Base-by-base conservation (phyloP, 2,329 filamentous ascomycete species). In the Coleophoma crateriformis region DNA sequence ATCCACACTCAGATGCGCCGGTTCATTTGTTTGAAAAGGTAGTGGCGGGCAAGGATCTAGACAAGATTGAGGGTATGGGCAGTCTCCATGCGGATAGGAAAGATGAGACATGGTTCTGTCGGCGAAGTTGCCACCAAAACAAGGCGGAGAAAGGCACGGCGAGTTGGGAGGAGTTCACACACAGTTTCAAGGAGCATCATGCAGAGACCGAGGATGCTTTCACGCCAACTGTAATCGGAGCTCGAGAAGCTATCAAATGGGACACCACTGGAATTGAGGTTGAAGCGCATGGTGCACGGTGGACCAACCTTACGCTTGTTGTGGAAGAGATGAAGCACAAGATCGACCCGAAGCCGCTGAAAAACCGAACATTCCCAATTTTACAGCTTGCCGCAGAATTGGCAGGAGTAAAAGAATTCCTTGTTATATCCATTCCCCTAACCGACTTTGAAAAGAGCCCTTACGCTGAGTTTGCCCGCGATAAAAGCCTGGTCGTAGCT, bases 261-360 rank as follows among this genome's bases (percentile, higher is more conserved):
- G 70, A 74, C 47, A 75, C 72, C 49, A 59, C 40, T 4, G 71
- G 64, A 8, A 60, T 75, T 13, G 67, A 70, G 38, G 55, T 72
- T 4, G 60, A 65, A 15, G 61, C 68, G n/a, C 66, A 45, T 35
- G 59, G 63, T 7, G 71, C 50, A 35, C 48, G 33, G 19, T 83
- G 78, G 77, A 66, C 59, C 1, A 63, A 71, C 41, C 75, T 80
- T 58, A 69, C 68, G 33, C 65, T 83, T 15, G 60, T 62, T 57
- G 68, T 87, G 19, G 76, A 78, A 54, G 82, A 88, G 68, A 86
- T 87, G 74, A 76, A 76, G 49, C 86, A 90, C 64, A 71, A 72
- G 42, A 73, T 90, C 47, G 68, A 70, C 33, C 77, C 77, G 0
- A 68, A 72, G 3, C 73, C 80, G n/a, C 70, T 89, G 7, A 73